Conservation (phyloP, 345 rosid species). For the Arabidopsis suecica region DNA sequence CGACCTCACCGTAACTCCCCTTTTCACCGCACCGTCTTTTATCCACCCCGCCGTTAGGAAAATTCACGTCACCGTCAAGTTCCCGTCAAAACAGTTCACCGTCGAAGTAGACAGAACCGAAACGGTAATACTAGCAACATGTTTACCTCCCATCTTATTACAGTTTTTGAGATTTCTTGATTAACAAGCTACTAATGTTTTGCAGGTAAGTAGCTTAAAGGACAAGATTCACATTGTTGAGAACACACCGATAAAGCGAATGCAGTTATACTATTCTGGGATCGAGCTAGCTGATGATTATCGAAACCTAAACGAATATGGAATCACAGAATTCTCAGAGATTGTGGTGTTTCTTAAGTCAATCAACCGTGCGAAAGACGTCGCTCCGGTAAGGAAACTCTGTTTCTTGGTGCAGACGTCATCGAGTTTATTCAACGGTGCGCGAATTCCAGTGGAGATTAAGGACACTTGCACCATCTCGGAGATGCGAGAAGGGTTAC, state of each 20-base stretch:
- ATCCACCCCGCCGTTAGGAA: constrained; percentile 25
- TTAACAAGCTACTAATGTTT: constrained; percentile 5
- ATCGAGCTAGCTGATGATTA: constrained; percentile 73
- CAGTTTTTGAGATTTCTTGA: constrained; percentile 17
- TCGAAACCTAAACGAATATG: constrained; percentile 69
- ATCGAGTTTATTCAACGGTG: constrained; percentile 71
- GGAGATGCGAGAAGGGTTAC: constrained; percentile 59
- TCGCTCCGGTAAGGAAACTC: constrained; percentile 51
- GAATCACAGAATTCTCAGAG: constrained; percentile 64
- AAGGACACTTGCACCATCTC: constrained; percentile 64
- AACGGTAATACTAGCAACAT: constrained; percentile 48
- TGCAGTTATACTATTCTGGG: constrained; percentile 69
- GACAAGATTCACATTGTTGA: constrained; percentile 80
- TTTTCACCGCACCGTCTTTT: constrained; percentile 14
- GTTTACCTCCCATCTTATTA: background rate
- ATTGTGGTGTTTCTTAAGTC: constrained; percentile 64
- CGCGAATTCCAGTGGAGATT: constrained; percentile 68
- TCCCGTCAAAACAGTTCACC: constrained; percentile 54
- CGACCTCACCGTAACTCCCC: constrained; percentile 60
- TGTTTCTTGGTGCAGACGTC: constrained; percentile 70
- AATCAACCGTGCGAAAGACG: constrained; percentile 48
- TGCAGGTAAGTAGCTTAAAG: constrained; percentile 64
- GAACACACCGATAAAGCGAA: constrained; percentile 63
- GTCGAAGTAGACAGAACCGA: constrained; percentile 74
- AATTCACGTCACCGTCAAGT: constrained; percentile 58